Evolutionary conservation across 108 stramenopile genomes (phyloP), one percentile per base, ranked within the genome.

Genomic region (Pseudonitzschia multiseries): DNA sequence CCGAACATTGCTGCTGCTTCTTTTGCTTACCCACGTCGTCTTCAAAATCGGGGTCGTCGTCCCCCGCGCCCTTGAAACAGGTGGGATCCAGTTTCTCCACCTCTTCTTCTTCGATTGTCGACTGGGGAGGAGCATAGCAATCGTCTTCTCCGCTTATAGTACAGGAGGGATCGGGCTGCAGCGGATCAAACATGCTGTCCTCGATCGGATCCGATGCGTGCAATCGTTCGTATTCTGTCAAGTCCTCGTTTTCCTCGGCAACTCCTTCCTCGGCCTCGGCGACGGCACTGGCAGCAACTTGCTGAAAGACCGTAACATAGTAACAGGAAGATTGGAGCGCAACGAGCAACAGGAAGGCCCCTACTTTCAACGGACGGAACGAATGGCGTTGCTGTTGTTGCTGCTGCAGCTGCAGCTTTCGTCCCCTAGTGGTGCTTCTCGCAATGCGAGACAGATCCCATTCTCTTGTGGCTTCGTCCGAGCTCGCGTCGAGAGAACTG

Each of bases 171-270:
- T 91, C 88, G 0, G 68, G 28, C n/a, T 73, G 44, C 40, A 89
- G 66, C 22, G 88, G 83, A 86, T 89, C 85, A 59, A 76, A 89
- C 26, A 91, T 68, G 29, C 84, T 79, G 68, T 91, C 86, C 68
- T 90, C 89, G 48, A 85, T 77, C 29, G 59, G 29, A 75, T 88
- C 87, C 61, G 61, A 40, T 0, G n/a, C 8, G 33, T 33, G 20
- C 17, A 17, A 33, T n/a, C 18, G 33, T 1, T 62, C 14, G 26
- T 40, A 4, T 12, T 31, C 36, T 1, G 36, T 20, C 33, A 62
- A 8, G 20, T 14, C 32, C 40, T 62, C 61, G 10, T 62, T 33
- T 62, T 62, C 33, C 9, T 15, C 32, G 17, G 29, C 14, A 18
- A 18, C 29, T 62, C 36, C 61, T 62, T 62, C 61, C 15, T 62